Percentiles rank a stretch among this genome's conserved stretches.
Evolutionary conservation across 257 asterid genomes (phyloP).

Genomic region (Galeopsis tetrahit): DNA sequence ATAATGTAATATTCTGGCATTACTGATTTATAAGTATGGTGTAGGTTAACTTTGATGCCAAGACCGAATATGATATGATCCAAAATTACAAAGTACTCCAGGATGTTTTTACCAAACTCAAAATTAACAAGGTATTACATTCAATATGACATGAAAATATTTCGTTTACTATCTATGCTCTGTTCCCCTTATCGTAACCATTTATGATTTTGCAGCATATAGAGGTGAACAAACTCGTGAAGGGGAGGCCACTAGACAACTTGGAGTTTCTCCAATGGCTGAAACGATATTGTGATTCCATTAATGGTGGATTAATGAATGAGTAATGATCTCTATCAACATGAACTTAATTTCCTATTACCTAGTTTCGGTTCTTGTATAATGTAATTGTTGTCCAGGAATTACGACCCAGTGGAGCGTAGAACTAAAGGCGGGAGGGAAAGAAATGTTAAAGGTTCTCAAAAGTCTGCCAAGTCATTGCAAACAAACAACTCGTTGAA

Average conservation of each 20-base stretch:
- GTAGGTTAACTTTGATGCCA: conserved; percentile 92
- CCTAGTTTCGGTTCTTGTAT: conserved; percentile 1
- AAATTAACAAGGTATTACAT: conserved; percentile 67
- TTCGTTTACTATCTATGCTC: no score
- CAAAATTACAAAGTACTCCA: conserved; percentile 97
- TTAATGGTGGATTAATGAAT: conserved; percentile 82
- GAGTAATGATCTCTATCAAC: conserved; percentile 50
- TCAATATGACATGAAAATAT: background rate
- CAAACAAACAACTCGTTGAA: conserved; percentile 62
- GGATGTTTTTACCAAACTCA: conserved; percentile 89
- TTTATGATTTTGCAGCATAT: conserved; percentile 63
- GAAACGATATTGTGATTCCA: conserved; percentile 86
- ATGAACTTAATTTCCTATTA: background rate
- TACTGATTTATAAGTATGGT: conserved; percentile 33
- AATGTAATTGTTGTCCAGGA: conserved; percentile 45
- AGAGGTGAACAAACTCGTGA: conserved; percentile 88
- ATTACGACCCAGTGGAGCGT: conserved; percentile 81
- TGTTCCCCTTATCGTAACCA: no score
- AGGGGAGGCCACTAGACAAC: conserved; percentile 91
- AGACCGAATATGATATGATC: conserved; percentile 88
- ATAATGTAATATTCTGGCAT: background rate
- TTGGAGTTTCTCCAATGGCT: conserved; percentile 96
- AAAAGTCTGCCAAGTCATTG: conserved; percentile 65
- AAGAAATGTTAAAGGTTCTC: conserved; percentile 56
- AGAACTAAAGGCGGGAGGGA: conserved; percentile 82